phyloP scores from a whole-genome alignment of 148 eudicot genomes.

The Agrostemma githago region DNA sequence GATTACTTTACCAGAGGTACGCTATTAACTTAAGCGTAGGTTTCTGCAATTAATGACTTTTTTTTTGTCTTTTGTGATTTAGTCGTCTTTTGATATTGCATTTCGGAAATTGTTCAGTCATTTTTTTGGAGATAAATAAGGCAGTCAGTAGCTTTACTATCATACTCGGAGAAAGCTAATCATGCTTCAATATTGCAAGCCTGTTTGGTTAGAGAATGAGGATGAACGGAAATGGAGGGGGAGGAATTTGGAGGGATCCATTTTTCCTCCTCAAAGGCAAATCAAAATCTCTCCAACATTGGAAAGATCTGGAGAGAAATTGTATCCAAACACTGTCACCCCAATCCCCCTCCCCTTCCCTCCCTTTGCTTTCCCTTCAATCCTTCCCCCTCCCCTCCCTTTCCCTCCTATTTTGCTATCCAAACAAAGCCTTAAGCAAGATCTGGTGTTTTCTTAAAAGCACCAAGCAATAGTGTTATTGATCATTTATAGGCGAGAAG shows the following conservation, averaged over 20 bases:
- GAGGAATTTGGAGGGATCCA: too few relatives aligned
- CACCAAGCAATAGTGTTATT: not conserved
- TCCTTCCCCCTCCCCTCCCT: too few relatives aligned
- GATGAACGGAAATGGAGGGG: too few relatives aligned
- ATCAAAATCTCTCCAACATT: too few relatives aligned
- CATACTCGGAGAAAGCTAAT: not conserved
- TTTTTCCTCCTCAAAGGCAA: too few relatives aligned
- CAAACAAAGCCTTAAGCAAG: too few relatives aligned
- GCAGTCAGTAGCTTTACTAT: not conserved
- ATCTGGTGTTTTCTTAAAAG: not conserved
- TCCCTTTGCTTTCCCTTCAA: too few relatives aligned
- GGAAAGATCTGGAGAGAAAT: too few relatives aligned
- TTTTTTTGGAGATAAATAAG: not conserved
- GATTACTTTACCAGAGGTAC: conserved; percentile 88
- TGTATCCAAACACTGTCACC: too few relatives aligned
- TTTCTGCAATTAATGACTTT: not conserved
- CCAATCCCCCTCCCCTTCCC: too few relatives aligned
- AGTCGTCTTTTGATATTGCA: not conserved
- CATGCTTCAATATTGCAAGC: not conserved
- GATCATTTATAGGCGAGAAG: not conserved
- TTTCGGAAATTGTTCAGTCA: not conserved
- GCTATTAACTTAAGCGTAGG: not conserved
- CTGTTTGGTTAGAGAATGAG: too few relatives aligned
- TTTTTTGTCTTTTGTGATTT: not conserved
- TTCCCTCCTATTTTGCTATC: too few relatives aligned